phyloP scores from a whole-genome alignment of 768 basidiomycete genomes.

The Rhodotorula taiwanensis region DNA sequence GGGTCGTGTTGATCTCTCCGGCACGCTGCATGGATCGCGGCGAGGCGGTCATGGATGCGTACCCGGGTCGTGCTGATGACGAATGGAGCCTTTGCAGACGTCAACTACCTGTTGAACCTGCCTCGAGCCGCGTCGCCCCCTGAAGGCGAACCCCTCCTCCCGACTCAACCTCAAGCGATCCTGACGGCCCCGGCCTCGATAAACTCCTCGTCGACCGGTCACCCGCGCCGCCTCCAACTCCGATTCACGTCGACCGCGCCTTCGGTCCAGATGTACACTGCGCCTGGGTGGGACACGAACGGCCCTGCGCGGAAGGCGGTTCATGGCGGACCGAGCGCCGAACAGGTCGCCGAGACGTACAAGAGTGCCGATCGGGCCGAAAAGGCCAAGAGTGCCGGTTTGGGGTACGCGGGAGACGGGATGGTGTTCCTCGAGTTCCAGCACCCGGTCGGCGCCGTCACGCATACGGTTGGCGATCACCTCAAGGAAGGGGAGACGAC shows the following conservation, averaged over 20 bases:
- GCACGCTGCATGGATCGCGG: too few relatives aligned
- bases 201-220: not conserved
- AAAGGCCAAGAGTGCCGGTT: not conserved
- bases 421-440: constrained; percentile 36
- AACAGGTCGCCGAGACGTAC: not conserved
- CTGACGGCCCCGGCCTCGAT: constrained; percentile 7
- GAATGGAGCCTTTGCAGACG: constrained; percentile 1
- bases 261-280: constrained; percentile 31
- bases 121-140: not conserved
- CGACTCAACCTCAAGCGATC: constrained; percentile 11
- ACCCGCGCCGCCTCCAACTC: constrained; percentile 19
- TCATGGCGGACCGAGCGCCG: constrained; percentile 4
- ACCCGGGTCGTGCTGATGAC: not conserved
- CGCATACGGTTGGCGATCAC: not conserved
- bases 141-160: not conserved
- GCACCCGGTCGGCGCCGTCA: constrained; percentile 20
- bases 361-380: too few relatives aligned
- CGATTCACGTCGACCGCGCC: constrained; percentile 20
- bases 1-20: too few relatives aligned
- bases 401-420: not conserved
- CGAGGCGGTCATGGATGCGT: too few relatives aligned
- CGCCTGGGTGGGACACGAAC: constrained; percentile 2
- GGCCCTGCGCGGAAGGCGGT: constrained; percentile 11
- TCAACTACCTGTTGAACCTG: constrained; percentile 17
- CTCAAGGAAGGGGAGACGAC: not conserved